Evolutionary conservation across 805 yeast genomes (phyloP).

Genomic region (Yarrowia sp.): DNA sequence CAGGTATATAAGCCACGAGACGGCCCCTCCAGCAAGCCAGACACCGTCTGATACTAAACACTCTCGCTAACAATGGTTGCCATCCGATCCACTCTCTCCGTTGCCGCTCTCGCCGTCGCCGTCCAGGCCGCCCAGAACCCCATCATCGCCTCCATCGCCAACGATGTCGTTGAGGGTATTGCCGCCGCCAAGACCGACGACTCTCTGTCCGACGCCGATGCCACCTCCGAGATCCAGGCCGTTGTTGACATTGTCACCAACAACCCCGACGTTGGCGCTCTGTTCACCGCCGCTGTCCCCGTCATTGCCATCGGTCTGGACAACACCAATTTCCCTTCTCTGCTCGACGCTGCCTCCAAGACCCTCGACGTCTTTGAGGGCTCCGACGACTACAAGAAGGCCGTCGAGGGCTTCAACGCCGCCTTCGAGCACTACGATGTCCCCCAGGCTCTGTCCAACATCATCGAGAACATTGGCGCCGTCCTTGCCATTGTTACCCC

Average conservation of each 20-base stretch:
- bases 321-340: slow-evolving; percentile 2
- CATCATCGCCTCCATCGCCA: slow-evolving; percentile 17
- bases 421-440: slow-evolving; percentile 11
- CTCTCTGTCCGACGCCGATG: slow-evolving; percentile 6
- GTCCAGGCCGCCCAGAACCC: background rate
- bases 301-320: slow-evolving; percentile 1
- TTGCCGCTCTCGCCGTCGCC: slow-evolving; percentile 13
- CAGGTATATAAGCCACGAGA: background rate
- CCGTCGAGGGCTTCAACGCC: slow-evolving; percentile 4
- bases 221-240: slow-evolving; percentile 18
- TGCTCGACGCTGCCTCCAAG: slow-evolving; percentile 20
- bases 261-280: slow-evolving; percentile 10
- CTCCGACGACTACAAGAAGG: slow-evolving; percentile 2
- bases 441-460: slow-evolving; percentile 18
- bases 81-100: slow-evolving; percentile 24
- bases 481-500: slow-evolving; percentile 15
- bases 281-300: slow-evolving; percentile 10
- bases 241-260: slow-evolving; percentile 9
- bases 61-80: slow-evolving; percentile 25
- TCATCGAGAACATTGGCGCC: slow-evolving; percentile 5
- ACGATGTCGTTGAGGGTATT: background rate
- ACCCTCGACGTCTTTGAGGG: slow-evolving; percentile 3
- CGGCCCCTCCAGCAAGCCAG: background rate
- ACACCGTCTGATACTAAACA: background rate
- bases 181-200: slow-evolving; percentile 17